Evolutionary conservation across 2,329 filamentous ascomycete genomes (phyloP).

Genomic region (Stemphylium lycopersici): DNA sequence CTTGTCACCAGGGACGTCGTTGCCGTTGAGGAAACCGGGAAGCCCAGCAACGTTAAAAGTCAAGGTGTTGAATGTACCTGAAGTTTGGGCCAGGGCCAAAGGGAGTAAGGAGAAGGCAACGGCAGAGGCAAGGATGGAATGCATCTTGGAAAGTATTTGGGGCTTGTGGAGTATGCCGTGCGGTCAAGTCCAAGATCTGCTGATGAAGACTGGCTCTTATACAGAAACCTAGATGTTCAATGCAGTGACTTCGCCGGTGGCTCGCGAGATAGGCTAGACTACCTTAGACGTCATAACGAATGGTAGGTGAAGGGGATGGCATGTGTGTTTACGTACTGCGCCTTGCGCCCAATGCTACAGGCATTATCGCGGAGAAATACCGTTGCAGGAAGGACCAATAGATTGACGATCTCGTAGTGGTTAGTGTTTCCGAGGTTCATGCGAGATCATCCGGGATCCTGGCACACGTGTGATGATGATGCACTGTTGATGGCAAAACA

Average conservation of each 20-base stretch:
- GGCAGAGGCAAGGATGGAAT: slow-evolving; percentile 7
- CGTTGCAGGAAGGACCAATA: slow-evolving; percentile 19
- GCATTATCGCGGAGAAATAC: slow-evolving; percentile 16
- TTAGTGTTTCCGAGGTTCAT: slow-evolving; percentile 18
- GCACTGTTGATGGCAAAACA: slow-evolving; percentile 6
- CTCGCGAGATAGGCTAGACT: background rate
- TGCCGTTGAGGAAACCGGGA: slow-evolving; percentile 62
- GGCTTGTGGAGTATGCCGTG: background rate
- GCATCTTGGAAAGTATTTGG: slow-evolving; percentile 16
- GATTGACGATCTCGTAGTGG: slow-evolving; percentile 3
- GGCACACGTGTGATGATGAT: slow-evolving; percentile 18
- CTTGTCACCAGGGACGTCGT: slow-evolving; percentile 68
- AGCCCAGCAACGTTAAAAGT: slow-evolving; percentile 67
- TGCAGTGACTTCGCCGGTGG: background rate
- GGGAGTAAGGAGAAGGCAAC: slow-evolving; percentile 15
- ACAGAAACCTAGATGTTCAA: background rate
- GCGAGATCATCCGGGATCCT: slow-evolving; percentile 15
- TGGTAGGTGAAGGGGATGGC: slow-evolving; percentile 10
- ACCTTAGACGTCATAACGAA: slow-evolving; percentile 10
- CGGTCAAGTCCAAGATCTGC: background rate
- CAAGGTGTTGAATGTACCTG: slow-evolving; percentile 59
- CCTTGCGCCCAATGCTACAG: slow-evolving; percentile 15
- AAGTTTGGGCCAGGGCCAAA: slow-evolving; percentile 27
- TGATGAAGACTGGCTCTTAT: slow-evolving; percentile 10
- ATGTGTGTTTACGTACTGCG: slow-evolving; percentile 18